Conservation (phyloP, 257 asterid species). For the Solanum pinnatisectum region DNA sequence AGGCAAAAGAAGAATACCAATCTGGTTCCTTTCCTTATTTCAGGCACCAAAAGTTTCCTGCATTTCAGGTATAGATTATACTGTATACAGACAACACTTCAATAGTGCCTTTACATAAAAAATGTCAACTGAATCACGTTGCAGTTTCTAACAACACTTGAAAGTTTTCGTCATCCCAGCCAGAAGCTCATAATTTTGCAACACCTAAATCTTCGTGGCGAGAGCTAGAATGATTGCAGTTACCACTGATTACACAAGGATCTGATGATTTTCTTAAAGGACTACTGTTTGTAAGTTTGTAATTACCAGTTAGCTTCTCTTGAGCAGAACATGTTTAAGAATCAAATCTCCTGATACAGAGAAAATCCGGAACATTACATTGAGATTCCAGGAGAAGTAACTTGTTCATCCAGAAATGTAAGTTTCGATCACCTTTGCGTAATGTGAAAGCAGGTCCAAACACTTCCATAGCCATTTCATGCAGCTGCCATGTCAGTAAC, state of each 20-base stretch:
- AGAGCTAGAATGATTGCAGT: not conserved
- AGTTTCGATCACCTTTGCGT: not conserved
- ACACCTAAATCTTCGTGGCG: not conserved
- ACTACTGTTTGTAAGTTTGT: not conserved
- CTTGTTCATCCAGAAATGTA: not conserved
- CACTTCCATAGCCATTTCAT: not conserved
- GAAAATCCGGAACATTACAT: not conserved
- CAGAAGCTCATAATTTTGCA: not conserved
- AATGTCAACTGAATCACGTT: not conserved
- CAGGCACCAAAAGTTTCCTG: not conserved
- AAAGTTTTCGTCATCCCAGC: not conserved
- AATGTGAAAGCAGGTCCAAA: not conserved
- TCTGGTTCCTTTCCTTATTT: not conserved
- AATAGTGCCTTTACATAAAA: not conserved
- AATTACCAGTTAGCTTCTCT: not conserved
- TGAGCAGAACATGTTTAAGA: not conserved
- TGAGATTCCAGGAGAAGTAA: not conserved
- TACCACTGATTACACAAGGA: not conserved
- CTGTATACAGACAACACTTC: not conserved
- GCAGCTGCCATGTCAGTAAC: not conserved
- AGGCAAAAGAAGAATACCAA: not conserved
- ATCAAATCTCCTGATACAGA: not conserved
- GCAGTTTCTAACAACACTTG: not conserved
- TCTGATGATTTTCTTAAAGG: not conserved
- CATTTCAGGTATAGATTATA: not conserved